A percentile compares a stretch with the other conserved stretches of the same genome.
Conservation (phyloP, 176 grass and related monocot genomes). For the Ensete ventricosum region DNA sequence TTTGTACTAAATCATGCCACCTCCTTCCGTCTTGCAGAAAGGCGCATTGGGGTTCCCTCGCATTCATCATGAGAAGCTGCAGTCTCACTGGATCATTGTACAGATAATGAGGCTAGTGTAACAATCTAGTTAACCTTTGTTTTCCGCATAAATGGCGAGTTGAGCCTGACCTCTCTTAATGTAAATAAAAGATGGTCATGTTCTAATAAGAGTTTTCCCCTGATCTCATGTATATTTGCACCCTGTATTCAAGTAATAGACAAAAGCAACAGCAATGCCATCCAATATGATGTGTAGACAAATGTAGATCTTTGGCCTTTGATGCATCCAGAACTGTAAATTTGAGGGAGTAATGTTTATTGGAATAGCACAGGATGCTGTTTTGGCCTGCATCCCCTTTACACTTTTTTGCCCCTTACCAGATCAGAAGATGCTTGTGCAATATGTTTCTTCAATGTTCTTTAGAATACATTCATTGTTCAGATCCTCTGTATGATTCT, state of each 20-base stretch:
- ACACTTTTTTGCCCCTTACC: no score
- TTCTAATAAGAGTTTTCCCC: constrained; percentile 58
- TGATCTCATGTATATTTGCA: constrained; percentile 11
- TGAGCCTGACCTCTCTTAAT: constrained; percentile 41
- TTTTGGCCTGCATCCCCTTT: no score
- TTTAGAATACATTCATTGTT: no score
- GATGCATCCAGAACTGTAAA: no score
- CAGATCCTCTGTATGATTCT: no score
- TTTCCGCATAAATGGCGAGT: constrained; percentile 37
- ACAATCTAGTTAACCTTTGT: constrained; percentile 37
- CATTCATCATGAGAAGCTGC: constrained; percentile 35
- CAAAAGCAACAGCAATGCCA: no score
- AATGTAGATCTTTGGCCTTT: no score
- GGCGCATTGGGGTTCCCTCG: constrained; percentile 34
- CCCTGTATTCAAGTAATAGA: background rate
- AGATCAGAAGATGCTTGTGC: no score
- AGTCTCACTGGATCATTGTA: constrained; percentile 47
- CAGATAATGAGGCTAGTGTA: constrained; percentile 74
- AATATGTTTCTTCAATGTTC: no score
- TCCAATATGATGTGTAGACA: no score
- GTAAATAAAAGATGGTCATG: constrained; percentile 82
- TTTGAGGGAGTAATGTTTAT: no score
- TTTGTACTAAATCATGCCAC: background rate
- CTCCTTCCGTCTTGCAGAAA: constrained; percentile 32
- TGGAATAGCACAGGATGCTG: no score